Conservation (phyloP, 768 basidiomycete species). For the Kwoniella europaea region DNA sequence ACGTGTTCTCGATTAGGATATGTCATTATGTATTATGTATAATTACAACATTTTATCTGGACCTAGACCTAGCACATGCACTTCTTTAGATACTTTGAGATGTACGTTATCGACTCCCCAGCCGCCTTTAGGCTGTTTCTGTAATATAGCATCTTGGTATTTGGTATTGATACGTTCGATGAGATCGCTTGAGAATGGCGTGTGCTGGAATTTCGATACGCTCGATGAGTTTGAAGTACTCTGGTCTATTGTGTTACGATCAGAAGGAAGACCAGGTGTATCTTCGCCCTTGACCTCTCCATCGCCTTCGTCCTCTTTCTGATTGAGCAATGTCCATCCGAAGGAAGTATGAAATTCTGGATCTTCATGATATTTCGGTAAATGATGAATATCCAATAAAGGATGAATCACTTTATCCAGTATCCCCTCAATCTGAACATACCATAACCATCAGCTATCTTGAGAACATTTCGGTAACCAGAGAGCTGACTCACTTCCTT, state of each 20-base stretch:
- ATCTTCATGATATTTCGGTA: conserved; percentile 76
- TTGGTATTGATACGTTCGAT: conserved; percentile 30
- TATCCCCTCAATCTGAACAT: conserved; percentile 64
- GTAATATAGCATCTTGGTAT: conserved; percentile 29
- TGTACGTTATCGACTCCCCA: conserved; percentile 43
- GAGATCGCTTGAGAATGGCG: conserved; percentile 31
- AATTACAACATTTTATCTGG: conserved; percentile 5
- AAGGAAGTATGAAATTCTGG: conserved; percentile 89
- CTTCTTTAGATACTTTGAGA: conserved; percentile 46
- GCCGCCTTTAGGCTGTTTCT: conserved; percentile 42
- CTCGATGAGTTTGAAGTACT: neutral
- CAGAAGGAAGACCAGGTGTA: neutral
- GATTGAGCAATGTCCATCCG: conserved; percentile 77
- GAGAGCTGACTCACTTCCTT: conserved; percentile 64
- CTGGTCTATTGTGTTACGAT: too few relatives aligned
- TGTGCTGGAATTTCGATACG: neutral
- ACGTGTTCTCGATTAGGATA: neutral
- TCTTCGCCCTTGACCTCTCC: neutral
- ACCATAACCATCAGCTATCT: neutral
- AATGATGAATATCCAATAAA: conserved; percentile 67
- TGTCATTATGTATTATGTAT: neutral
- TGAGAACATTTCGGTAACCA: too few relatives aligned
- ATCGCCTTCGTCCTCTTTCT: neutral
- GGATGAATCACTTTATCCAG: conserved; percentile 68
- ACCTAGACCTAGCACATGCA: conserved; percentile 2